phyloP scores from a whole-genome alignment of 768 basidiomycete species.

The Boletus bicolor region DNA sequence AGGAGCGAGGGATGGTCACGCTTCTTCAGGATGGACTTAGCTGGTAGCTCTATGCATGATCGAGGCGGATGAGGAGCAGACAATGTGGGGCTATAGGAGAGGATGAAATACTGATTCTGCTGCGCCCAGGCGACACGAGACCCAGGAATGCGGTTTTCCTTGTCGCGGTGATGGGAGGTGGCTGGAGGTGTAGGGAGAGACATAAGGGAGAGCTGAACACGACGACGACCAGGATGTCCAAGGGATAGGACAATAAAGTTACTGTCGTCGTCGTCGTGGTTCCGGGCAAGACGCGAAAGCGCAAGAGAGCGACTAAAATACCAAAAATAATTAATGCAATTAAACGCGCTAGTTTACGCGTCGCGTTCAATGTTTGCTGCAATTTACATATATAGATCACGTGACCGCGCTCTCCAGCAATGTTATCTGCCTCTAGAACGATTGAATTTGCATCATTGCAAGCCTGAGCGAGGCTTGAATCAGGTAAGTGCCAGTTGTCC shows the following conservation, averaged over 20 bases:
- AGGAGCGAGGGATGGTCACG: slow-evolving; percentile 32
- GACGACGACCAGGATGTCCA: slow-evolving; percentile 2
- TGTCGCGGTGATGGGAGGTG: slow-evolving; percentile 55
- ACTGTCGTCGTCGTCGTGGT: slow-evolving; percentile 21
- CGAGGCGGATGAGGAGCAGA: slow-evolving; percentile 26
- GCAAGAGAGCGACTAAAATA: slow-evolving; percentile 21
- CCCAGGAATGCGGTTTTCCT: slow-evolving; percentile 44
- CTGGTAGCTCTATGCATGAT: slow-evolving; percentile 42
- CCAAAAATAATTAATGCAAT: slow-evolving; percentile 28
- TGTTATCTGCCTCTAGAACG: too few relatives aligned
- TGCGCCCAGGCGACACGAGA: slow-evolving; percentile 52
- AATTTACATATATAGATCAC: slow-evolving; percentile 17
- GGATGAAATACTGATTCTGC: slow-evolving; percentile 45
- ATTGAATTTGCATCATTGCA: too few relatives aligned
- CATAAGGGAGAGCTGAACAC: slow-evolving; percentile 11
- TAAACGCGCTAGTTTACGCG: slow-evolving; percentile 42
- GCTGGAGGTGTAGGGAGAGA: slow-evolving; percentile 64
- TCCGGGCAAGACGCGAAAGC: slow-evolving; percentile 2
- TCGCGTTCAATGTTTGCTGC: slow-evolving; percentile 35
- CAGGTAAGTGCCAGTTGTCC: too few relatives aligned
- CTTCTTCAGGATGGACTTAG: slow-evolving; percentile 72
- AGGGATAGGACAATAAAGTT: not conserved
- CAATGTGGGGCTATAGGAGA: slow-evolving; percentile 32
- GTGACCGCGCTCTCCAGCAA: slow-evolving; percentile 4
- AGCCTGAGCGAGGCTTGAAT: too few relatives aligned